phyloP scores from a whole-genome alignment of 352 stramenopile genomes.

The Globisporangium irregulare region DNA sequence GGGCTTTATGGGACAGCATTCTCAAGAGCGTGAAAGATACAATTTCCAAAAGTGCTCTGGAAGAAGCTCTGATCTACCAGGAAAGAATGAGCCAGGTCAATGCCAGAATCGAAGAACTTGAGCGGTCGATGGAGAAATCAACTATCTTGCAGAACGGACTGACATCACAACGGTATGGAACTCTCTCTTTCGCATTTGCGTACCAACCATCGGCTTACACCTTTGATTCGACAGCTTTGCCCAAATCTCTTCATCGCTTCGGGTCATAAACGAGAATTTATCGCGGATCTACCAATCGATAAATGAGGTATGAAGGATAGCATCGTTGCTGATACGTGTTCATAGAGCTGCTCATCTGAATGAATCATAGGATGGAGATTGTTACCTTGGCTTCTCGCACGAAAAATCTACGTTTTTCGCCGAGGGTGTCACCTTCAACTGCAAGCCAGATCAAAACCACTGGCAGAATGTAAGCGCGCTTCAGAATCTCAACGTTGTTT shows the following conservation, averaged over 20 bases:
- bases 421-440: neutral
- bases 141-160: neutral
- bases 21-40: neutral
- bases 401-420: neutral
- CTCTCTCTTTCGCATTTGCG: neutral
- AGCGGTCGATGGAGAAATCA: neutral
- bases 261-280: neutral
- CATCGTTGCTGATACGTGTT: neutral
- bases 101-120: neutral
- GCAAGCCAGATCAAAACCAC: neutral
- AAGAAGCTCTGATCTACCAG: neutral
- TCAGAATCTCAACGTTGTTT: neutral
- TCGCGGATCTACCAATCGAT: neutral
- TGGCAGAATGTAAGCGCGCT: neutral
- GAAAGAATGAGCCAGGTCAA: neutral
- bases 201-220: neutral
- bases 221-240: neutral
- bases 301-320: neutral
- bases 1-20: neutral
- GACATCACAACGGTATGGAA: neutral
- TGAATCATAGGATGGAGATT: neutral
- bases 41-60: neutral
- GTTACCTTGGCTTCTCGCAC: neutral
- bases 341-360: neutral
- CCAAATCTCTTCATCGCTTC: neutral